phyloP scores from a whole-genome alignment of 352 stramenopile genomes.

The Pythium monospermum region DNA sequence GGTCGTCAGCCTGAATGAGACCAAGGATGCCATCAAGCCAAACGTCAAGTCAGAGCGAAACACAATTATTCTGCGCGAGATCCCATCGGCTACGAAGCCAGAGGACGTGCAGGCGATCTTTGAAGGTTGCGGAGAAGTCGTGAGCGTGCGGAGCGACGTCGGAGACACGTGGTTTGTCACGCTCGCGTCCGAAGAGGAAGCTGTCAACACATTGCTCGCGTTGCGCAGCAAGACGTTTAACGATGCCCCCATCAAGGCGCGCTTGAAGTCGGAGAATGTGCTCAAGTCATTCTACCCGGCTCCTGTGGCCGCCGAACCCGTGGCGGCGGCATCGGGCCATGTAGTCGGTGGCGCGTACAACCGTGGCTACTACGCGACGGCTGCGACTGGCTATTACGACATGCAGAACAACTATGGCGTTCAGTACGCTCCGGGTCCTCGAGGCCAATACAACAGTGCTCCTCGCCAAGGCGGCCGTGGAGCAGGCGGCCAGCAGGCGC shows the following conservation, averaged over 20 bases:
- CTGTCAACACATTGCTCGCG: constrained; percentile 78
- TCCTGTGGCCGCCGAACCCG: constrained; percentile 44
- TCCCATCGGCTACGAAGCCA: constrained; percentile 80
- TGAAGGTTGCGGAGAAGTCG: constrained; percentile 60
- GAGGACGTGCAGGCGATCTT: constrained; percentile 89
- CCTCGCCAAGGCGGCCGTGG: constrained; percentile 26
- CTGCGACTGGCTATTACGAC: constrained; percentile 63
- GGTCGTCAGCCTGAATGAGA: constrained; percentile 65
- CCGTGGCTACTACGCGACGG: constrained; percentile 50
- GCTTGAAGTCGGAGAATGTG: constrained; percentile 91
- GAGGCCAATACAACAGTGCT: constrained; percentile 33
- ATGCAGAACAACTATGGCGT: constrained; percentile 43
- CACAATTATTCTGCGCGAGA: constrained; percentile 92
- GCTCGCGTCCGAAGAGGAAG: constrained; percentile 85
- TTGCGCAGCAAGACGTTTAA: constrained; percentile 90
- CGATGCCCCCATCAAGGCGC: constrained; percentile 83
- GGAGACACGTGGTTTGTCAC: constrained; percentile 93
- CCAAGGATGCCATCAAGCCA: constrained; percentile 87
- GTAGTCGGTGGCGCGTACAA: constrained; percentile 34
- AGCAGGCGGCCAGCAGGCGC: constrained; percentile 13
- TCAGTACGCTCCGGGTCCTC: constrained; percentile 41
- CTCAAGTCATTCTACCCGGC: constrained; percentile 89
- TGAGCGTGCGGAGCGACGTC: constrained; percentile 87
- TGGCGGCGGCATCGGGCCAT: constrained; percentile 29
- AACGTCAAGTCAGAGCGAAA: constrained; percentile 91